Conservation (phyloP, 805 yeast species). For the Kazachstania viticola region DNA sequence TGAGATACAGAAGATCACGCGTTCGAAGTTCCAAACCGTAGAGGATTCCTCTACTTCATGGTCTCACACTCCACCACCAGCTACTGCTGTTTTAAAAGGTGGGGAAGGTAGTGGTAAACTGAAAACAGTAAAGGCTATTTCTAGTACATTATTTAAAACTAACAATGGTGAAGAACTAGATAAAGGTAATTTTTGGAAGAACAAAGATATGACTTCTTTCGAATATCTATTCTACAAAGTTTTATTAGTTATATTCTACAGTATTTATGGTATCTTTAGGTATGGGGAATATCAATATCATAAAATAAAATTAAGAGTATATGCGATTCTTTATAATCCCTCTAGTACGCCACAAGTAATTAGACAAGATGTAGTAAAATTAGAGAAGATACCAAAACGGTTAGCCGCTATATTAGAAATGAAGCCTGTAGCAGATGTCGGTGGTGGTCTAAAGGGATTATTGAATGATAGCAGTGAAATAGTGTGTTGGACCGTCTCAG, state of each 20-base stretch:
- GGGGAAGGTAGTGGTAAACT: constrained; percentile 8
- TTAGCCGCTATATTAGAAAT: constrained; percentile 66
- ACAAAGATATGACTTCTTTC: constrained; percentile 9
- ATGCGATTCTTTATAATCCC: constrained; percentile 55
- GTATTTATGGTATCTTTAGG: constrained; percentile 45
- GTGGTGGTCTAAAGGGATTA: constrained; percentile 79
- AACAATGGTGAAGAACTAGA: constrained; percentile 2
- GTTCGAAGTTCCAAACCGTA: neutral
- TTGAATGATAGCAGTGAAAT: constrained; percentile 68
- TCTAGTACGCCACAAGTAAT: constrained; percentile 75
- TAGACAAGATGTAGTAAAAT: constrained; percentile 64
- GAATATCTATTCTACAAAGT: constrained; percentile 32
- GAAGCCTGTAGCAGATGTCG: constrained; percentile 69
- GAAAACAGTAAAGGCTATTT: constrained; percentile 11
- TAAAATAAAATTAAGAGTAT: constrained; percentile 42
- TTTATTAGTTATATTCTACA: constrained; percentile 40
- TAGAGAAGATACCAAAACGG: constrained; percentile 67
- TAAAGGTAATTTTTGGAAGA: constrained; percentile 7
- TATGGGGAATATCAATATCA: constrained; percentile 41
- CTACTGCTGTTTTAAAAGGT: constrained; percentile 7
- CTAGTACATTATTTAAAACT: constrained; percentile 9
- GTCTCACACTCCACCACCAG: constrained; percentile 17
- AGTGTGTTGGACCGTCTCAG: constrained; percentile 77
- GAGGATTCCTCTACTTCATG: constrained; percentile 1
- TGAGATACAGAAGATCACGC: neutral